Conservation (phyloP, 345 rosid genomes). For the Dimocarpus longan region DNA sequence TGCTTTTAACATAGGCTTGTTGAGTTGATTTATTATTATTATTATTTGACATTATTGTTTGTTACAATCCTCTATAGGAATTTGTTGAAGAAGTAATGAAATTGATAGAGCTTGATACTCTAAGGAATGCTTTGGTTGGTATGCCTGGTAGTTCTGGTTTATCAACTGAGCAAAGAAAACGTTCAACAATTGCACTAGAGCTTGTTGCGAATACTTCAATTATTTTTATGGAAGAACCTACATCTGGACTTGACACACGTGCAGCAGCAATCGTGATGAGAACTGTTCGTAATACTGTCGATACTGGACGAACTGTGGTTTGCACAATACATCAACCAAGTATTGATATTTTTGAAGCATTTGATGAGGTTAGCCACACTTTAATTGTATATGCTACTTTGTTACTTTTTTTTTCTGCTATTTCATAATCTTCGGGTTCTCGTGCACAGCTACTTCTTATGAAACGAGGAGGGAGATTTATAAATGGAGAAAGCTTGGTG, state of each 20-base stretch:
- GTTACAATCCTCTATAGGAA: constrained; percentile 49
- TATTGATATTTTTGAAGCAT: constrained; percentile 91
- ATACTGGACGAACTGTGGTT: constrained; percentile 93
- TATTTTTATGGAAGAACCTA: constrained; percentile 96
- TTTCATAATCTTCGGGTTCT: constrained; percentile 5
- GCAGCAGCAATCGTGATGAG: constrained; percentile 99
- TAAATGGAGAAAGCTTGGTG: constrained; percentile 84
- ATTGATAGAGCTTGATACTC: constrained; percentile 75
- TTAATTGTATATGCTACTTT: not conserved
- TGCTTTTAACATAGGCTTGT: constrained; percentile 1
- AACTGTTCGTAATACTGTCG: constrained; percentile 92
- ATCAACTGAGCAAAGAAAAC: constrained; percentile 92
- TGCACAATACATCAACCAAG: constrained; percentile 97
- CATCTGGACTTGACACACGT: constrained; percentile 95
- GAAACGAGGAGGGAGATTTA: constrained; percentile 92
- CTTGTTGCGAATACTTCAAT: constrained; percentile 95
- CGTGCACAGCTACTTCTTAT: constrained; percentile 77
- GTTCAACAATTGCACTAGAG: constrained; percentile 90
- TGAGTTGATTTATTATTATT: constrained; percentile 1
- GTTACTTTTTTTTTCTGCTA: constrained; percentile 14
- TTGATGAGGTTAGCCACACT: constrained; percentile 71
- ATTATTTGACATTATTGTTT: constrained; percentile 5
- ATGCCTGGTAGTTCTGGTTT: constrained; percentile 82
- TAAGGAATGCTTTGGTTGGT: constrained; percentile 84
- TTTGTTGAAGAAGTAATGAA: constrained; percentile 94